These are phyloP conservation scores for Aspergillus eucalypticola DNA, from an alignment of 2,329 filamentous ascomycete genomes.

Conservation along the genomic window DNA sequence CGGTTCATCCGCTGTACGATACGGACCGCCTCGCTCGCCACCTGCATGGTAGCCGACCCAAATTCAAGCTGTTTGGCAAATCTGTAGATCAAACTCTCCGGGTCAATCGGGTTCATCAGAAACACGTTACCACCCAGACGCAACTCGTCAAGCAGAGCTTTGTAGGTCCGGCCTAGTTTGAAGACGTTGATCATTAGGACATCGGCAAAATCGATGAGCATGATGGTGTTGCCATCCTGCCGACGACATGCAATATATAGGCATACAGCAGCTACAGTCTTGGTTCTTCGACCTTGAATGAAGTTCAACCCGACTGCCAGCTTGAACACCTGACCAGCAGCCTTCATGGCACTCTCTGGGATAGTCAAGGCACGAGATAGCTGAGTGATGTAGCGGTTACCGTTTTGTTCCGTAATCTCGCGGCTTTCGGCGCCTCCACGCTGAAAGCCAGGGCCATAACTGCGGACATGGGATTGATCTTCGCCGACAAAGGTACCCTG, in stretches of 20 bases:
- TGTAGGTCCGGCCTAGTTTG: conserved; percentile 85
- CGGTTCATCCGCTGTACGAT: conserved; percentile 91
- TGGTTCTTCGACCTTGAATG: conserved; percentile 80
- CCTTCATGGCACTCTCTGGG: conserved; percentile 63
- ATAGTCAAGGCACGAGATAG: conserved; percentile 44
- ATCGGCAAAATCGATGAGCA: conserved; percentile 96
- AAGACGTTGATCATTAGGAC: conserved; percentile 85
- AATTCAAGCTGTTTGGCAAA: conserved; percentile 94
- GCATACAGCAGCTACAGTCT: conserved; percentile 84
- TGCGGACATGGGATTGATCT: conserved; percentile 77
- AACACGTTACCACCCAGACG: conserved; percentile 59
- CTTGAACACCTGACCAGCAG: conserved; percentile 73
- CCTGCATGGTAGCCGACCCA: conserved; percentile 73
- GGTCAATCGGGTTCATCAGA: conserved; percentile 73
- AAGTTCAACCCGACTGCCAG: conserved; percentile 74
- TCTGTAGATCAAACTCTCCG: conserved; percentile 86
- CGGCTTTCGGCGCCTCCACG: conserved; percentile 51
- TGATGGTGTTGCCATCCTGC: conserved; percentile 75
- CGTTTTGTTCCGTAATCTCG: conserved; percentile 49
- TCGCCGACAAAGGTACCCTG: conserved; percentile 87
- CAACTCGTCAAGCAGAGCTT: conserved; percentile 68
- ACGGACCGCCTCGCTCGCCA: conserved; percentile 83
- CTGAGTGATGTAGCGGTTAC: conserved; percentile 47
- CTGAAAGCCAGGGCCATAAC: conserved; percentile 52
- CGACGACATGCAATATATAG: conserved; percentile 86